Conservation (phyloP, 2,329 filamentous ascomycete genomes). For the Rhinocladiella similis region DNA sequence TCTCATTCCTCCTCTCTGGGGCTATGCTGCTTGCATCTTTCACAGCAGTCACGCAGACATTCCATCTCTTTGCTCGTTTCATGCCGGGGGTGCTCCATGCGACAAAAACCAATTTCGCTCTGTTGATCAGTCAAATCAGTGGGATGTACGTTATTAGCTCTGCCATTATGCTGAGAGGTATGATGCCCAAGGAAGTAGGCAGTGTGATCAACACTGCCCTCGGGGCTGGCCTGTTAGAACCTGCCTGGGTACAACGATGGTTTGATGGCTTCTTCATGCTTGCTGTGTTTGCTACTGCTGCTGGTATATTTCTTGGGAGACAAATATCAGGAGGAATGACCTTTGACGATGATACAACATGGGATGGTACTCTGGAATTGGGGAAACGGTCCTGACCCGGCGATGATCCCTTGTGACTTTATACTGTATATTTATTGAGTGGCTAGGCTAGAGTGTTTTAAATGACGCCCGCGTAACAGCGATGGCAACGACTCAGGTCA, state of each 20-base stretch:
- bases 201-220: slow-evolving; percentile 75
- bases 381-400: slow-evolving; percentile 60
- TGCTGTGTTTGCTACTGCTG: slow-evolving; percentile 64
- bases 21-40: slow-evolving; percentile 80
- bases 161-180: slow-evolving; percentile 73
- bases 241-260: slow-evolving; percentile 74
- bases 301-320: slow-evolving; percentile 72
- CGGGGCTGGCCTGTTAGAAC: slow-evolving; percentile 68
- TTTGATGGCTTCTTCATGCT: slow-evolving; percentile 84
- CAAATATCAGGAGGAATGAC: slow-evolving; percentile 54
- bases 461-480: not conserved
- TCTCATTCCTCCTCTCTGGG: slow-evolving; percentile 79
- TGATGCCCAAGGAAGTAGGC: slow-evolving; percentile 74
- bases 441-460: not conserved
- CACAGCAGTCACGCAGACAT: slow-evolving; percentile 81
- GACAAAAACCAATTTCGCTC: slow-evolving; percentile 73
- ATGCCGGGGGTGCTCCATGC: slow-evolving; percentile 70
- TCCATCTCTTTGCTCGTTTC: slow-evolving; percentile 76
- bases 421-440: not conserved
- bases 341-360: slow-evolving; percentile 56
- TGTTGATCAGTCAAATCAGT: slow-evolving; percentile 76
- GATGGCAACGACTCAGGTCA: too few relatives aligned
- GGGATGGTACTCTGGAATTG: slow-evolving; percentile 66
- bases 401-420: too few relatives aligned
- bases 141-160: slow-evolving; percentile 85